Conservation (phyloP, 2,329 filamentous ascomycete species). For the Hypoxylon sp. region DNA sequence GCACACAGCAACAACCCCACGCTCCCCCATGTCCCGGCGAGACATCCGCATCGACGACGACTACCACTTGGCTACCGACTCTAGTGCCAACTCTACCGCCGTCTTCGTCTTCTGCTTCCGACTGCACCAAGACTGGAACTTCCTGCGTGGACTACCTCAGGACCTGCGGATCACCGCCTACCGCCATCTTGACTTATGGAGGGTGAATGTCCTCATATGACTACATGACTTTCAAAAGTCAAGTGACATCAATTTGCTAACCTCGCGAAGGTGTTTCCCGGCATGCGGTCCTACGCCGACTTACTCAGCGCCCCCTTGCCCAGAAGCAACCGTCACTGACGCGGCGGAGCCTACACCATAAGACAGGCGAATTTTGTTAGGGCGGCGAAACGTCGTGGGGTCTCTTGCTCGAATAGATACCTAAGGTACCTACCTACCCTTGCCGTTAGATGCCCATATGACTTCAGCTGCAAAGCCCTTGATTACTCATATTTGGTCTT, state of each 20-base stretch:
- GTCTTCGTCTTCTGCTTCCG: conserved; percentile 27
- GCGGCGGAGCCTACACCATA: neutral
- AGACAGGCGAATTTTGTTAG: neutral
- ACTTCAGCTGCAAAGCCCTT: neutral
- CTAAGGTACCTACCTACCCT: too few relatives aligned
- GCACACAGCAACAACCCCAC: conserved; percentile 26
- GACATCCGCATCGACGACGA: conserved; percentile 7
- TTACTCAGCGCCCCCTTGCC: conserved; percentile 38
- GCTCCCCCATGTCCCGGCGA: conserved; percentile 33
- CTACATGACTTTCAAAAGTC: too few relatives aligned
- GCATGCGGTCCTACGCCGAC: conserved; percentile 39
- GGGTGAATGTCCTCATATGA: conserved; percentile 33
- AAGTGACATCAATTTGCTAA: conserved; percentile 7
- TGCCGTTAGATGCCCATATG: neutral
- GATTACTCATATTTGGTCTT: neutral
- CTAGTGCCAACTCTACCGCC: conserved; percentile 7
- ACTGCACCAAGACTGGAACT: conserved; percentile 43
- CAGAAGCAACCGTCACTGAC: conserved; percentile 15
- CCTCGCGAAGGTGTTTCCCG: conserved; percentile 34
- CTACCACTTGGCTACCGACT: conserved; percentile 19
- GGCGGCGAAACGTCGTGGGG: neutral
- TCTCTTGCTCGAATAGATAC: too few relatives aligned
- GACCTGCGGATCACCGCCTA: conserved; percentile 48
- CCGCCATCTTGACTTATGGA: conserved; percentile 44
- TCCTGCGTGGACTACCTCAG: conserved; percentile 47